phyloP scores from a whole-genome alignment of 257 asterid genomes.

The Solanum peruvianum region DNA sequence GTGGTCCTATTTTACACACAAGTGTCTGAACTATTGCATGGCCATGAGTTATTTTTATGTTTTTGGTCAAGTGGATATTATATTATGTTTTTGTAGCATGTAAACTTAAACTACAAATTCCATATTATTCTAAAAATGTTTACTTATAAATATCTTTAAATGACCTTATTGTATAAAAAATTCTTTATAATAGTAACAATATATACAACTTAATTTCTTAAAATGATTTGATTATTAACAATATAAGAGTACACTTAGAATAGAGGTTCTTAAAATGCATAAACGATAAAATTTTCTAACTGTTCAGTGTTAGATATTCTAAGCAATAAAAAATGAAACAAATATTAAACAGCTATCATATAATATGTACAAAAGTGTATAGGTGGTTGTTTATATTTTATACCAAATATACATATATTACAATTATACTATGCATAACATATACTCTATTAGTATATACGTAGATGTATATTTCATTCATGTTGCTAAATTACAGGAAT shows the following conservation, averaged over 20 bases:
- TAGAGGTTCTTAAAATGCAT: not conserved
- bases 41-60: not conserved
- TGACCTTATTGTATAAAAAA: too few species aligned
- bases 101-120: not conserved
- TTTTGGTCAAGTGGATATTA: not conserved
- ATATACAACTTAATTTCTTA: not conserved
- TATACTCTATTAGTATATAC: too few species aligned
- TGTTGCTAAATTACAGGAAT: too few species aligned
- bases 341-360: not conserved
- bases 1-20: not conserved
- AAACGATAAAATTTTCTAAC: not conserved
- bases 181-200: too few species aligned
- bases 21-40: not conserved
- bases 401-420: too few species aligned
- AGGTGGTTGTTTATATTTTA: too few species aligned
- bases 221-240: not conserved
- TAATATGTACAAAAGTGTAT: not conserved
- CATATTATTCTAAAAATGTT: not conserved
- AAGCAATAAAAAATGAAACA: not conserved
- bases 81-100: not conserved
- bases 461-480: not conserved
- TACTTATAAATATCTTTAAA: too few species aligned
- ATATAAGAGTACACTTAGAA: not conserved
- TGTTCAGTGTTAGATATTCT: not conserved
- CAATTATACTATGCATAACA: too few species aligned